Percentiles rank a stretch among this genome's conserved stretches.
Evolutionary conservation across 169 alveolate genomes (phyloP).

Genomic region (Ophryocystis elektroscirrha): DNA sequence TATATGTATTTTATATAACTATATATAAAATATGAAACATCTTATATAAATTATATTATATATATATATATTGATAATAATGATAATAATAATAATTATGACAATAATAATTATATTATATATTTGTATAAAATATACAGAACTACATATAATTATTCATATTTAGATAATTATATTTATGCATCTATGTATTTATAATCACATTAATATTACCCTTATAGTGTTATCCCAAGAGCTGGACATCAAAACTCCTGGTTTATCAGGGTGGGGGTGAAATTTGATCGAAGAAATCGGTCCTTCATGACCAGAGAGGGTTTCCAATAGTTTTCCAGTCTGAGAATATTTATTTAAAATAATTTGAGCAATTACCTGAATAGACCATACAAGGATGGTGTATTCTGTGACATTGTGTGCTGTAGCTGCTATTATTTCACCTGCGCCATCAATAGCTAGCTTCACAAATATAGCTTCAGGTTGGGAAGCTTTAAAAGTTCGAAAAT

Average conservation of each 20-base stretch:
- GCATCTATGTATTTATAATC: too few species aligned
- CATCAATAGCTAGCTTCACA: conserved; percentile 74
- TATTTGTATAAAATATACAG: too few species aligned
- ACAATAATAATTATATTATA: too few species aligned
- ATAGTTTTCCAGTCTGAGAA: conserved; percentile 46
- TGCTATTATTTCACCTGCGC: conserved; percentile 79
- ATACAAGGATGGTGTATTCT: conserved; percentile 15
- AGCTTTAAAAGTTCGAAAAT: conserved; percentile 20
- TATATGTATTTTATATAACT: too few species aligned
- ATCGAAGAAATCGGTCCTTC: conserved; percentile 51
- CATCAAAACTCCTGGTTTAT: conserved; percentile 37
- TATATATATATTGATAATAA: too few species aligned
- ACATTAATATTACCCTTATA: conserved; percentile 19
- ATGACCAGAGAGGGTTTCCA: conserved; percentile 62
- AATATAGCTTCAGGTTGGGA: conserved; percentile 41
- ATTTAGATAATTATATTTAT: too few species aligned
- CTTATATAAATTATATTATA: too few species aligned
- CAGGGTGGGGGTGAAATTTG: conserved; percentile 42
- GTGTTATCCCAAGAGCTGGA: conserved; percentile 72
- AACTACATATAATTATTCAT: too few species aligned
- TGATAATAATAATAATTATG: too few species aligned
- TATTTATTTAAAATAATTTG: background rate
- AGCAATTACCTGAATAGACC: conserved; percentile 8
- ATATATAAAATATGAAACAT: too few species aligned
- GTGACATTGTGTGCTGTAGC: conserved; percentile 79